Conservation (phyloP, 2,329 filamentous ascomycete genomes). For the Botrytis fragariae region DNA sequence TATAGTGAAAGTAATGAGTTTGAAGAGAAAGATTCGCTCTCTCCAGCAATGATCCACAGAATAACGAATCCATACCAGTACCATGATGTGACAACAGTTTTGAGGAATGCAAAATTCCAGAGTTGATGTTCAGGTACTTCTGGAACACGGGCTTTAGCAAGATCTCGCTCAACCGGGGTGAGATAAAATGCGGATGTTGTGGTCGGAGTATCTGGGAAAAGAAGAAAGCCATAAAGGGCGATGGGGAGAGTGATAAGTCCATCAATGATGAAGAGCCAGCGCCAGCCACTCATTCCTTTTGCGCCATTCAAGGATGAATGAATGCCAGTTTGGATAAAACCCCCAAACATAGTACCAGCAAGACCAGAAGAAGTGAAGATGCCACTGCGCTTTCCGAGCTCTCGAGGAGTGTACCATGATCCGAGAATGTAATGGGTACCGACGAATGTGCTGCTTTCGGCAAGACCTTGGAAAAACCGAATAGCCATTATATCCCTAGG, state of each 20-base stretch:
- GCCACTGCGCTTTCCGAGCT: constrained; percentile 59
- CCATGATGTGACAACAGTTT: constrained; percentile 56
- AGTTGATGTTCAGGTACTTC: constrained; percentile 43
- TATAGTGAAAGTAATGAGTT: constrained; percentile 57
- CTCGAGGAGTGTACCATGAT: constrained; percentile 59
- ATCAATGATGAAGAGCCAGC: constrained; percentile 53
- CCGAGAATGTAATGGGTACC: constrained; percentile 59
- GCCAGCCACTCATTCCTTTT: constrained; percentile 50
- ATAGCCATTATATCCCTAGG: constrained; percentile 56
- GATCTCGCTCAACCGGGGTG: constrained; percentile 41
- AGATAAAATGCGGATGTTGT: constrained; percentile 46
- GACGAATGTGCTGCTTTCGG: constrained; percentile 56
- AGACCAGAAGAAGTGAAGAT: constrained; percentile 60
- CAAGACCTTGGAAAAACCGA: constrained; percentile 49
- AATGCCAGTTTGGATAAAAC: constrained; percentile 55
- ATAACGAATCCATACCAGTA: constrained; percentile 65
- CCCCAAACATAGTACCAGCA: constrained; percentile 60
- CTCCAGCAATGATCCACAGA: constrained; percentile 68
- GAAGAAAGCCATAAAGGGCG: constrained; percentile 52
- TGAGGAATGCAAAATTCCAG: constrained; percentile 50
- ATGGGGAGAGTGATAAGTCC: constrained; percentile 56
- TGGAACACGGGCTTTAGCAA: constrained; percentile 47
- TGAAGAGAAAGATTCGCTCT: constrained; percentile 67
- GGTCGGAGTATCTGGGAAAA: constrained; percentile 46
- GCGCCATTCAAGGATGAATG: constrained; percentile 39